Evolutionary conservation across 23 red algal species (phyloP).

Genomic region (Gracilaria gracilis): DNA sequence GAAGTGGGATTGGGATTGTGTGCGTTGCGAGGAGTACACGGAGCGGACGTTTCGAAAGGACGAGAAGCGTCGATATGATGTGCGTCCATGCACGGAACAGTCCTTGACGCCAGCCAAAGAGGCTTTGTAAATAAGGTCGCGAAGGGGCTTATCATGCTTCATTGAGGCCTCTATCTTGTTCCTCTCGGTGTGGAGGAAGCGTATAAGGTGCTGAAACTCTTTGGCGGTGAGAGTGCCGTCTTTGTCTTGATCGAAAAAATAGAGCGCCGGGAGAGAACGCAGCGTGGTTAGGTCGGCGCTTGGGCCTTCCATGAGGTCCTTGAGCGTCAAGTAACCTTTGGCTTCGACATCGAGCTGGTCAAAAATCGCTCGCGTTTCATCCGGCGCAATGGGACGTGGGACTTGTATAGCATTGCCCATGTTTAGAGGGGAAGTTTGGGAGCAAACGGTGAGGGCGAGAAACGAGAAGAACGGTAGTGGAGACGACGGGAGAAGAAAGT

Average conservation of each 20-base stretch:
- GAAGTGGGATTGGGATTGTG: background rate
- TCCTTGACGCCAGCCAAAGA: constrained; percentile 76
- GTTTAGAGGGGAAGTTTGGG: background rate
- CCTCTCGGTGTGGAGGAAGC: constrained; percentile 78
- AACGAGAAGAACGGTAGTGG: background rate
- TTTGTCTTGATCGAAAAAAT: constrained; percentile 80
- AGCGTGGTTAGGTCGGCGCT: constrained; percentile 68
- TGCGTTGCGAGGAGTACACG: constrained; percentile 35
- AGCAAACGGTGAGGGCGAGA: background rate
- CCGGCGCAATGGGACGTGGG: background rate
- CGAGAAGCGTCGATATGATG: constrained; percentile 75
- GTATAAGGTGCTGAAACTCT: constrained; percentile 74
- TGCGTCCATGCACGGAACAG: constrained; percentile 70
- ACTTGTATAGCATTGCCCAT: constrained; percentile 42
- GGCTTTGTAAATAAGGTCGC: constrained; percentile 72
- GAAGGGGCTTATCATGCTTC: constrained; percentile 61
- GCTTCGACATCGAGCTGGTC: constrained; percentile 69
- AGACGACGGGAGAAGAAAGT: constrained; percentile 5
- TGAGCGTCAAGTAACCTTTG: constrained; percentile 76
- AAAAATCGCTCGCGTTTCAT: constrained; percentile 53
- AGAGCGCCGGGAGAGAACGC: constrained; percentile 85
- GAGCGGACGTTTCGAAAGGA: constrained; percentile 77
- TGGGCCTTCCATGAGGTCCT: constrained; percentile 61
- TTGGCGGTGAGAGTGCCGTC: constrained; percentile 67
- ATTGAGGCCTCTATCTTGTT: constrained; percentile 67